Evolutionary conservation across 1,139 yeast genomes (phyloP).

Genomic region (Casaregolazyma suthepensis): DNA sequence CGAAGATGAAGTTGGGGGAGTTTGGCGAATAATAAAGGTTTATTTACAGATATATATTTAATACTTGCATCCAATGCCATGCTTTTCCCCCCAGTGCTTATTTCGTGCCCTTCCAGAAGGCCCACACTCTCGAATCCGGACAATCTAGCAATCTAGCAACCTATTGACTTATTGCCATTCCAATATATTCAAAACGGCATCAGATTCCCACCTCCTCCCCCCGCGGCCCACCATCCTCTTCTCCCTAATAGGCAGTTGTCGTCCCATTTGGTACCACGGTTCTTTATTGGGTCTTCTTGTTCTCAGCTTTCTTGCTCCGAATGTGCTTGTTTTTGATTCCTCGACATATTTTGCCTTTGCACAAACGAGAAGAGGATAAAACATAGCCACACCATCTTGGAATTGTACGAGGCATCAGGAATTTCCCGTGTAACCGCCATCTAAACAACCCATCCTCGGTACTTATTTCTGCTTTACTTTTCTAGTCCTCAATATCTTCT

Average conservation of each 20-base stretch:
- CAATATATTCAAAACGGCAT: background rate
- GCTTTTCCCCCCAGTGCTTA: background rate
- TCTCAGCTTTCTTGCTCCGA: background rate
- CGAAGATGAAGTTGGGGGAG: background rate
- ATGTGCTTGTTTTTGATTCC: background rate
- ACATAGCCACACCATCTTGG: background rate
- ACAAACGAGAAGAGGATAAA: background rate
- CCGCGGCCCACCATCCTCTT: background rate
- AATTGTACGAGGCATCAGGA: background rate
- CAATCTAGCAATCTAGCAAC: background rate
- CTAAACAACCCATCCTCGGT: background rate
- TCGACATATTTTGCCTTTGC: background rate
- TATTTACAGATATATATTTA: too few species aligned
- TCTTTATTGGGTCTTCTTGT: background rate
- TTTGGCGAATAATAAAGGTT: too few species aligned
- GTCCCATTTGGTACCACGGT: background rate
- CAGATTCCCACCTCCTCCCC: background rate
- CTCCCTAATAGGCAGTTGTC: background rate
- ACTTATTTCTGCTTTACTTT: background rate
- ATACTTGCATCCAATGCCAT: too few species aligned
- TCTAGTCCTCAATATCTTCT: background rate
- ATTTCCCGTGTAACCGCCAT: background rate
- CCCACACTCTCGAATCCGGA: background rate
- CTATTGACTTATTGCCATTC: background rate
- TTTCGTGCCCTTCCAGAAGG: background rate